phyloP scores from a whole-genome alignment of 108 stramenopile species.

The Asterionellopsis glacialis region DNA sequence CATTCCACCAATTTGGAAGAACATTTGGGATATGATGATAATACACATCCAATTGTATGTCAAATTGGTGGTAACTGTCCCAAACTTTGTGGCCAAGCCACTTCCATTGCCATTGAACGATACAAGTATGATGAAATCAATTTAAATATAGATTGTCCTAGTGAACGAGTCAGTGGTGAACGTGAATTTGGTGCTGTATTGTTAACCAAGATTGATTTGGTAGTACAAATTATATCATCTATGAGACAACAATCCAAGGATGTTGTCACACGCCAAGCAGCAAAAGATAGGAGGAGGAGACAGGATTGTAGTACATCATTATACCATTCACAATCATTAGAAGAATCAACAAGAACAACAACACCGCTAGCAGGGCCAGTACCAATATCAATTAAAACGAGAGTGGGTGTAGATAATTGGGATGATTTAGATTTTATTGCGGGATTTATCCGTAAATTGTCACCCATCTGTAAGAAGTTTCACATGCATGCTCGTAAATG shows the following conservation, averaged over 20 bases:
- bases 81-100: constrained; percentile 30
- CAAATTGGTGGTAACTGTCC: constrained; percentile 68
- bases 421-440: constrained; percentile 47
- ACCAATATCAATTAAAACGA: constrained; percentile 63
- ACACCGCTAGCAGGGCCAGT: background rate
- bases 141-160: constrained; percentile 77
- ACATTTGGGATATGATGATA: constrained; percentile 41
- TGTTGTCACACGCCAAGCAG: too few species aligned
- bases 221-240: background rate
- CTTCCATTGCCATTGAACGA: constrained; percentile 19
- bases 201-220: constrained; percentile 22
- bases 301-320: background rate
- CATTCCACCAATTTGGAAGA: constrained; percentile 19
- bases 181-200: constrained; percentile 53
- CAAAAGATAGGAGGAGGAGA: background rate
- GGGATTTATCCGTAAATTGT: constrained; percentile 29
- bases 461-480: constrained; percentile 41
- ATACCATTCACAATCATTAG: background rate
- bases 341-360: background rate
- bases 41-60: constrained; percentile 52
- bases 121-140: constrained; percentile 68
- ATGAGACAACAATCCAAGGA: background rate
- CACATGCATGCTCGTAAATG: constrained; percentile 67
- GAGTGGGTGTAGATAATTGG: constrained; percentile 64
- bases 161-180: constrained; percentile 37